Evolutionary conservation across 2,329 filamentous ascomycete species (phyloP).

Genomic region (Madurella mycetomatis): DNA sequence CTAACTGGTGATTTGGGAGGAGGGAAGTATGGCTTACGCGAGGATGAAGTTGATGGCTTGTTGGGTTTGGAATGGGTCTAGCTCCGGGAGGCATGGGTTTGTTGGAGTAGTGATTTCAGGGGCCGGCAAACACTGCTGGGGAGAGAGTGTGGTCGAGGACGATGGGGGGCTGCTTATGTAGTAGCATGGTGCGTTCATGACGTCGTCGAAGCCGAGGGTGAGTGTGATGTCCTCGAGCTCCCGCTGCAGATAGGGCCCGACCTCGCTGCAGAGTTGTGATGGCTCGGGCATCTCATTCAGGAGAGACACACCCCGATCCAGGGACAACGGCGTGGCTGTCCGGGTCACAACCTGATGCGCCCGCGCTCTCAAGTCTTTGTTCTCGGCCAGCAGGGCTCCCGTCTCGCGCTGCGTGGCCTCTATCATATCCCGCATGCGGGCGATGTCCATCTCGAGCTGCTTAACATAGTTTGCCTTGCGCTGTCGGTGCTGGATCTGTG

Average conservation of each 20-base stretch:
- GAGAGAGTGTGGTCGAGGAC: background rate
- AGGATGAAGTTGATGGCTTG: slow-evolving; percentile 51
- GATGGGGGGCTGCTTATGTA: slow-evolving; percentile 32
- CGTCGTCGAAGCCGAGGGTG: slow-evolving; percentile 39
- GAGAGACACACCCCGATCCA: slow-evolving; percentile 17
- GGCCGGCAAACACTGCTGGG: background rate
- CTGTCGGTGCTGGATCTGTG: slow-evolving; percentile 52
- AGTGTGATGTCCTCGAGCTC: slow-evolving; percentile 38
- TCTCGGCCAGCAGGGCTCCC: slow-evolving; percentile 37
- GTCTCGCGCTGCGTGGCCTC: slow-evolving; percentile 39
- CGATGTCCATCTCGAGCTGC: slow-evolving; percentile 49
- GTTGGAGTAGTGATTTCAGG: background rate
- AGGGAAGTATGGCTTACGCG: slow-evolving; percentile 36
- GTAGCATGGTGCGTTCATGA: slow-evolving; percentile 41
- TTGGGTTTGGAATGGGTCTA: slow-evolving; percentile 39
- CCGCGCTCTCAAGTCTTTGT: slow-evolving; percentile 30
- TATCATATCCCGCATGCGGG: slow-evolving; percentile 45
- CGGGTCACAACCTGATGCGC: background rate
- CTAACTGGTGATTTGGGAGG: background rate
- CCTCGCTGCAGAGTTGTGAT: background rate
- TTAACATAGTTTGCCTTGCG: slow-evolving; percentile 53
- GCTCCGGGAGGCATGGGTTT: slow-evolving; percentile 22
- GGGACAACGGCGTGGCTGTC: background rate
- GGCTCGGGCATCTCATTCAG: slow-evolving; percentile 30
- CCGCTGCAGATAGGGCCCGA: background rate